phyloP scores from a whole-genome alignment of 345 rosid genomes.

The Gynandropsis gynandra region DNA sequence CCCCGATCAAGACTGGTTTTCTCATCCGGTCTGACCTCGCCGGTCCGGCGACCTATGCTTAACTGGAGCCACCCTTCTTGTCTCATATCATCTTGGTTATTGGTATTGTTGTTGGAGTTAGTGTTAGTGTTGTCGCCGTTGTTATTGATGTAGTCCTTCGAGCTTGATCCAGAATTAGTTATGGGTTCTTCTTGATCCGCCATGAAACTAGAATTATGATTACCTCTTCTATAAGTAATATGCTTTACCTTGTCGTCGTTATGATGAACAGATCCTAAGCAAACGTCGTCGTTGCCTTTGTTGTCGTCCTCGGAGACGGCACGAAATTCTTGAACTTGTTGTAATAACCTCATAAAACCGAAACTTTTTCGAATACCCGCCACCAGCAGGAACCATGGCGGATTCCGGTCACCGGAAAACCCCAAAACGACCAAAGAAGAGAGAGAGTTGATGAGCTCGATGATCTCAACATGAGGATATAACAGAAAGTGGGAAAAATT shows the following conservation, averaged over 20 bases:
- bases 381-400: slow-evolving; percentile 66
- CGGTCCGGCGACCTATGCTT: slow-evolving; percentile 47
- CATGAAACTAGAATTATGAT: slow-evolving; percentile 35
- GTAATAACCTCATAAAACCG: slow-evolving; percentile 45
- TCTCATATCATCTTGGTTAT: slow-evolving; percentile 27
- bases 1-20: slow-evolving; percentile 5
- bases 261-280: slow-evolving; percentile 46
- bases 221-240: slow-evolving; percentile 14
- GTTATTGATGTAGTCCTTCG: slow-evolving; percentile 34
- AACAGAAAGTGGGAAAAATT: slow-evolving; percentile 11
- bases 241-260: neutral
- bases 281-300: slow-evolving; percentile 21
- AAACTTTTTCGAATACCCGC: slow-evolving; percentile 31
- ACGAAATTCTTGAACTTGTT: slow-evolving; percentile 38
- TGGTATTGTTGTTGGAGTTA: slow-evolving; percentile 6
- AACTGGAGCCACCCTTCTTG: slow-evolving; percentile 74
- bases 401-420: slow-evolving; percentile 36
- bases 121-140: neutral
- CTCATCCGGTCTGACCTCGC: slow-evolving; percentile 20
- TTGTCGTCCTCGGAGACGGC: slow-evolving; percentile 22
- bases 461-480: slow-evolving; percentile 31
- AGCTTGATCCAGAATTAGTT: slow-evolving; percentile 53
- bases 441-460: slow-evolving; percentile 12
- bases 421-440: slow-evolving; percentile 24
- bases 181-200: slow-evolving; percentile 68